Base-by-base conservation (phyloP, 2,329 filamentous ascomycete genomes). In the Parastagonospora avenae region DNA sequence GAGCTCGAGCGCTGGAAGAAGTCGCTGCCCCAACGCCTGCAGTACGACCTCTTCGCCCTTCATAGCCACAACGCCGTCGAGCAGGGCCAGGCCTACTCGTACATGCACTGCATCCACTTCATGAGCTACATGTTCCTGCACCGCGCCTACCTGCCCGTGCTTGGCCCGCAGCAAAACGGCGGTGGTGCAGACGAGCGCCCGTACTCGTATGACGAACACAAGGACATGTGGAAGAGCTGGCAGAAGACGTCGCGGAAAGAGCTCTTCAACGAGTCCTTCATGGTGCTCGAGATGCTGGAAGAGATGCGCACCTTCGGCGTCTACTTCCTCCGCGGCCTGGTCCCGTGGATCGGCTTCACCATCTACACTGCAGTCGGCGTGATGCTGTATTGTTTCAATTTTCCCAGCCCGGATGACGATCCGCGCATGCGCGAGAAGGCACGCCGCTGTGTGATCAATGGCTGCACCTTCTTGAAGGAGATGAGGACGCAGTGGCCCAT, bases 61-160 rank as follows among this genome's bases (percentile, higher is more conserved):
- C 73, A 75, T 55, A 72, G 70, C 16, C 73, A 76, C 60, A 76
- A 74, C 41, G 73, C 73, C 6, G 66, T 74, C n/a, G 72, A 75
- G 19, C 72, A 75, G 45, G 73, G 73, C 11, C 73, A 76, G 45
- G 73, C 72, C 4, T 76, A 70, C 54, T 72, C 68, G 57, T 76
- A 76, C 55, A 76, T 75, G 73, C 73, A 75, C 52, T 67, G 70
- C 53, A 75, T 76, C 41, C 66, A 74, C 51, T 75, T 75, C 50
- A 76, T 76, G 73, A 70, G 67, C 46, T 66, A 68, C 54, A 75
- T 76, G 73, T 76, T 76, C 50, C 64, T 76, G 12, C 70, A 75
- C 42, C 72, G 73, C 14, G 71, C 72, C 24, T 75, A 75, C 52
- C 55, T 76, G 8, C 73, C 73, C 0, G 71, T 74, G 7, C 66